Percentiles rank a stretch among this genome's conserved stretches.
These are phyloP conservation scores for Hyparrhenia diplandra DNA, from an alignment of 176 grass and related monocot species.

Conservation along the genomic window DNA sequence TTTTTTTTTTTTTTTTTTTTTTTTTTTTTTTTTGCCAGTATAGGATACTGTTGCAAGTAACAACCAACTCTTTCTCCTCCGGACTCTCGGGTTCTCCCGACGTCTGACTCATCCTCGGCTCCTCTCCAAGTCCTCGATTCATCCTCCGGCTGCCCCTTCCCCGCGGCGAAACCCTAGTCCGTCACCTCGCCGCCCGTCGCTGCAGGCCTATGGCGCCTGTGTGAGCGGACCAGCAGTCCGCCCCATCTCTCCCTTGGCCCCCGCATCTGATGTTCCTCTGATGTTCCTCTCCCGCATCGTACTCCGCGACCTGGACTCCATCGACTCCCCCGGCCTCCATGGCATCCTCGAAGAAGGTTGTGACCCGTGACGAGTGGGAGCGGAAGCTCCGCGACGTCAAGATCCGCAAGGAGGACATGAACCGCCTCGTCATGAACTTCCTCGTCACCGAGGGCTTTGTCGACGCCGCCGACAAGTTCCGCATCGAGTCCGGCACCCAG, in stretches of 20 bases:
- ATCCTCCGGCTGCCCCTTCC: conserved; percentile 5
- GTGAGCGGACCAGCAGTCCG: conserved; percentile 11
- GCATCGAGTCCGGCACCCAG: conserved; percentile 83
- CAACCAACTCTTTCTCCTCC: background rate
- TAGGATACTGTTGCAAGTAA: background rate
- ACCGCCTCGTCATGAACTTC: conserved; percentile 91
- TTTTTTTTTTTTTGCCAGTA: background rate
- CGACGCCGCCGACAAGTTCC: conserved; percentile 94
- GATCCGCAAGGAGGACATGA: conserved; percentile 95
- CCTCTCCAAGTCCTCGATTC: background rate
- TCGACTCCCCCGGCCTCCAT: conserved; percentile 40
- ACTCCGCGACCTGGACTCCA: conserved; percentile 45
- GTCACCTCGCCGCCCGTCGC: background rate
- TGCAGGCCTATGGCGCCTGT: conserved; percentile 31
- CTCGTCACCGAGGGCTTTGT: conserved; percentile 91
- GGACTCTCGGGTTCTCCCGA: background rate
- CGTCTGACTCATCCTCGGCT: conserved; percentile 14
- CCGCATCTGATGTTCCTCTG: conserved; percentile 58
- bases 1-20: too few species aligned
- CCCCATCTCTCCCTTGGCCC: background rate
- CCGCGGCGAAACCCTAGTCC: conserved; percentile 42
- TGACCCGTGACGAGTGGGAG: conserved; percentile 90
- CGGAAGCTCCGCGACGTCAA: conserved; percentile 89
- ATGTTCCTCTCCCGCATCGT: conserved; percentile 72
- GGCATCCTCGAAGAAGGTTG: conserved; percentile 83